Percentiles rank a stretch among this genome's conserved stretches.
Conservation (phyloP, 257 asterid genomes). For the Scutellaria baicalensis region DNA sequence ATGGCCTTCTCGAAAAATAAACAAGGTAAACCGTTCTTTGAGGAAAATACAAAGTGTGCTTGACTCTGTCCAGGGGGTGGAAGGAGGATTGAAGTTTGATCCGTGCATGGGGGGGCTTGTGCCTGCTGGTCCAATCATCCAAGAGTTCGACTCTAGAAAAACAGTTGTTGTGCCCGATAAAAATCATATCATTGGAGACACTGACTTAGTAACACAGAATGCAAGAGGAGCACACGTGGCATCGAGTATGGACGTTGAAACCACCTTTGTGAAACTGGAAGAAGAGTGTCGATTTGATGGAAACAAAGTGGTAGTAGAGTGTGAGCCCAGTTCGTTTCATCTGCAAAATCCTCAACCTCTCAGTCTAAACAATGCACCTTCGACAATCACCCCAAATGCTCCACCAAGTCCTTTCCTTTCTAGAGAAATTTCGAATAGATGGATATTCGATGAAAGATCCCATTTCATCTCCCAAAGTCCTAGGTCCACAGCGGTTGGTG, state of each 20-base stretch:
- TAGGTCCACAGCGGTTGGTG: constrained; percentile 1
- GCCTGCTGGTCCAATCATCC: constrained; percentile 36
- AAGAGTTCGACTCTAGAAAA: constrained; percentile 27
- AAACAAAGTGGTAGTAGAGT: constrained; percentile 15
- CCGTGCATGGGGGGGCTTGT: constrained; percentile 43
- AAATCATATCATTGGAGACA: constrained; percentile 5
- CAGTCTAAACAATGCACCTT: constrained; percentile 16
- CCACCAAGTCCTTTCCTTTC: constrained; percentile 24
- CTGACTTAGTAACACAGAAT: constrained; percentile 20
- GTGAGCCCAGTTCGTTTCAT: constrained; percentile 4
- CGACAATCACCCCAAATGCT: constrained; percentile 26
- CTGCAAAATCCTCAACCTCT: constrained; percentile 16
- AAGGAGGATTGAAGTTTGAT: constrained; percentile 68
- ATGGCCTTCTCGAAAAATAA: constrained; percentile 94
- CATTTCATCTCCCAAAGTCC: constrained; percentile 25
- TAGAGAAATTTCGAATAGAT: constrained; percentile 6
- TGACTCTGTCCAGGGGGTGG: constrained; percentile 78
- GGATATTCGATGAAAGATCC: constrained; percentile 13
- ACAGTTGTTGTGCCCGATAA: constrained; percentile 12
- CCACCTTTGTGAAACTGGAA: constrained; percentile 48
- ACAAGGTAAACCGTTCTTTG: constrained; percentile 79
- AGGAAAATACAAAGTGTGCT: constrained; percentile 65
- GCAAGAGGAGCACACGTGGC: constrained; percentile 16
- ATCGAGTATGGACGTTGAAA: constrained; percentile 22
- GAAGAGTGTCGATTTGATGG: constrained; percentile 29